Base-by-base conservation (phyloP, 2,329 filamentous ascomycete genomes). In the Diplodia intermedia region DNA sequence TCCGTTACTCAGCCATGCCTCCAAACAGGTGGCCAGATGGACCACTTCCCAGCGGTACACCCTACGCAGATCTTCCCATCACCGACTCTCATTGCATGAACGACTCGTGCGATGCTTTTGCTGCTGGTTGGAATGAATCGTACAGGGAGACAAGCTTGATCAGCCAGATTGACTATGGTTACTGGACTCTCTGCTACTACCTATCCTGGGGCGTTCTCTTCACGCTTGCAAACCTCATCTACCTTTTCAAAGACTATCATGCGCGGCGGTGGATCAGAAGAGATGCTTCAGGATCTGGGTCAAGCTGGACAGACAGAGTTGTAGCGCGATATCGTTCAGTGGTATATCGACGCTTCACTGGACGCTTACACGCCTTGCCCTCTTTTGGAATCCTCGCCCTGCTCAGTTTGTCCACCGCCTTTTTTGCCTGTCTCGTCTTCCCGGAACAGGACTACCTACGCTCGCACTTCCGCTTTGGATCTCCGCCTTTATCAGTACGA, bases 401-500 rank as follows among this genome's bases (percentile, higher is more conserved):
- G 6, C 60, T 74, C 2, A 66, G 68, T 14, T 36, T 71, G 14
- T 57, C 70, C 1, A 72, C 71, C 2, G 47, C 70, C 5, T 74
- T 71, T 60, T 68, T 71, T 29, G 53, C 53, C 15, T 68, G 71
- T 26, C 65, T 74, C 14, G 69, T 72, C 33, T 74, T 72, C 54
- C 69, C 70, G 3, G 69, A 72, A n/a, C 66, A 65, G 18, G 69
- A 53, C 18, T 73, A 71, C 53, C 60, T 73, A 14, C 70, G 72
- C 1, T 69, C 65, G 8, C 65, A 50, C 7, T 73, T 73, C 65
- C 69, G 72, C 29, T 74, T 70, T 50, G 73, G 72, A n/a, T 73
- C 73, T 14, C 73, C 73, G 18, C 73, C 73, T 14, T 53, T 74
- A 0, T 71, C 71, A 9, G 70, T 74, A 20, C 67, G 75, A 26